Conservation (phyloP, 352 stramenopile genomes). For the Thalassiosira delicatula region DNA sequence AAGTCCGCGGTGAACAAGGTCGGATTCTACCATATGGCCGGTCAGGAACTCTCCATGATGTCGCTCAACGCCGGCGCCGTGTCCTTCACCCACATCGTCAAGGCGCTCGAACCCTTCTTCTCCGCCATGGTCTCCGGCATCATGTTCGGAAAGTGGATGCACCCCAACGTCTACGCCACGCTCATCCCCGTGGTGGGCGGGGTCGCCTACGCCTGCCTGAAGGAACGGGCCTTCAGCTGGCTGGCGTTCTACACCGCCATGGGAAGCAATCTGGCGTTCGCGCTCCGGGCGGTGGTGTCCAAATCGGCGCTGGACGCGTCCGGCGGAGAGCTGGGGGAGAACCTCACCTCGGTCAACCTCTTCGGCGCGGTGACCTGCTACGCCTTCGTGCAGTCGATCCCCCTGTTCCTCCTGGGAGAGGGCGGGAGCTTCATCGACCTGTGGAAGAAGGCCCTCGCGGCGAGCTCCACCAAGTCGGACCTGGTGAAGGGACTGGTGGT, state of each 20-base stretch:
- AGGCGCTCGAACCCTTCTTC: constrained; percentile 89
- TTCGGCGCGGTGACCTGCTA: constrained; percentile 85
- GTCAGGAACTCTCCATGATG: constrained; percentile 86
- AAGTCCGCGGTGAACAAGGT: constrained; percentile 64
- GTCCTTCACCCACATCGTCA: constrained; percentile 90
- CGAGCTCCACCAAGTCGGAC: constrained; percentile 43
- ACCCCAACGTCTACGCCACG: constrained; percentile 72
- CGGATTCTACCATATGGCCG: constrained; percentile 85
- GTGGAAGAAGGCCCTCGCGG: constrained; percentile 60
- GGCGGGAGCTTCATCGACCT: constrained; percentile 61
- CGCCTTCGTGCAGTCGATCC: constrained; percentile 83
- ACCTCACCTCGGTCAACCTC: constrained; percentile 81
- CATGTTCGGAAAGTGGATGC: constrained; percentile 85
- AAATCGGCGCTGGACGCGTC: constrained; percentile 66
- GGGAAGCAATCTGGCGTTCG: constrained; percentile 49
- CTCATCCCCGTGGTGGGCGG: constrained; percentile 77
- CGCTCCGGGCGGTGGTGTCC: constrained; percentile 69
- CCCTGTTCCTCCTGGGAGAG: constrained; percentile 77
- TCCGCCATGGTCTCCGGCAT: constrained; percentile 84
- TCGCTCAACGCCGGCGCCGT: constrained; percentile 86
- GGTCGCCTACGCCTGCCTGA: constrained; percentile 67
- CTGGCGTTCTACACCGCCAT: constrained; percentile 59
- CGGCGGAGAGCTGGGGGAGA: constrained; percentile 25
- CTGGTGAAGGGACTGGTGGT: constrained; percentile 52
- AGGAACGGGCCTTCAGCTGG: constrained; percentile 42